Evolutionary conservation across 306 rosid genomes (phyloP), one percentile per base, ranked within the genome.

Genomic region (Begonia peltatifolia): DNA sequence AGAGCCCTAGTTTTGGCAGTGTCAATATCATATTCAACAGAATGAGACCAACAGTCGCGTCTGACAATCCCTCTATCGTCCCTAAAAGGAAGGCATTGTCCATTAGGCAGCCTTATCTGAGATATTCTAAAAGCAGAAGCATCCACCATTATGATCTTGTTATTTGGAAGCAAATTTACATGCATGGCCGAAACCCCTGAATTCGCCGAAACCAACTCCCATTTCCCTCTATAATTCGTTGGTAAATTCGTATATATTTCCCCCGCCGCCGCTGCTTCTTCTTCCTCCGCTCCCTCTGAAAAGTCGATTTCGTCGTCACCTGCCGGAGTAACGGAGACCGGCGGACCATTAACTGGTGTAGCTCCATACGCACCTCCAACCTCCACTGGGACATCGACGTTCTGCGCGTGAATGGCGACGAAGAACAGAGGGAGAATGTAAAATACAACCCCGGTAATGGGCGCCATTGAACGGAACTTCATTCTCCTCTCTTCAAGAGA

Each of bases 171-270:
- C 74, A 92, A 52, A n/a, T 65, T 71, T 2, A 77, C 4, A 1
- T 92, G 99, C 99, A 92, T 92, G 55, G 76, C 86, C 0, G 92
- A 79, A 6, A 87, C 88, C 12, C 82, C 89, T 0, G 88, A 58
- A 42, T 86, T 13, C 0, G 59, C 6, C 1, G 64, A 43, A 30
- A 73, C 56, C 3, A 86, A 0, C 0, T 66, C 72, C 99, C 99
- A 86, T 0, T 2, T 0, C 14, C 99, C 99, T 2, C 9, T 5
- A 30, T 30, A 30, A 7, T 30, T 30, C 9, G 38, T 30, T 9
- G 38, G 38, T 30, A 30, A 30, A 30, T 30, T 30, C 6, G 38
- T 30, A 30, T 5, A 2, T 1, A 30, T 30, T 9, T 0, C 3
- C 38, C 38, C 38, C 38, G 38, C 38, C 8, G 38, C 38, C 38